Conservation (phyloP, 495 filamentous ascomycete genomes). For the Tuber magnatum region DNA sequence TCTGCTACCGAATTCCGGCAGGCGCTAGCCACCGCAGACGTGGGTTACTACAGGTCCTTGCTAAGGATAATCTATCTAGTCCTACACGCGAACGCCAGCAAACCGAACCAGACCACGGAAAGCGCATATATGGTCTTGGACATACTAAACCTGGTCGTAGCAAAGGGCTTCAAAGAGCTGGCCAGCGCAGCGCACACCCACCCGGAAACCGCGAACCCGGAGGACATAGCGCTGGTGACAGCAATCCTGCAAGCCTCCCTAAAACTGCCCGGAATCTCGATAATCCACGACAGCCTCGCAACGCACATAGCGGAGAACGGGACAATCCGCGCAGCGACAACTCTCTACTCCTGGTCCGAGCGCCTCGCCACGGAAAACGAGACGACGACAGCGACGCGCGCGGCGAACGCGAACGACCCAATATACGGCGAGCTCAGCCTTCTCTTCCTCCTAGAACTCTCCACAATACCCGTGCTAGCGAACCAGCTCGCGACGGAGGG, state of each 20-base stretch:
- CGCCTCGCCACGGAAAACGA: slow-evolving; percentile 48
- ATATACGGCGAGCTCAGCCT: slow-evolving; percentile 86
- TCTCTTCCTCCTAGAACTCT: slow-evolving; percentile 80
- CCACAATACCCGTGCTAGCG: slow-evolving; percentile 69
- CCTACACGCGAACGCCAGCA: slow-evolving; percentile 43
- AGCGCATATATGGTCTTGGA: slow-evolving; percentile 46
- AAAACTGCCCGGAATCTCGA: slow-evolving; percentile 59
- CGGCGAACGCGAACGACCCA: slow-evolving; percentile 58
- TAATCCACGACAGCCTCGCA: slow-evolving; percentile 55
- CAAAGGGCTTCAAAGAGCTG: slow-evolving; percentile 69
- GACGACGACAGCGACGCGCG: background rate
- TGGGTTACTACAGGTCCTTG: slow-evolving; percentile 70
- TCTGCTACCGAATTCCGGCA: slow-evolving; percentile 28
- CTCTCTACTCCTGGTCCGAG: slow-evolving; percentile 92
- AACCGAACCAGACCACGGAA: slow-evolving; percentile 26
- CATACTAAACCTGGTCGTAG: slow-evolving; percentile 64
- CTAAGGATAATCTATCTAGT: slow-evolving; percentile 78
- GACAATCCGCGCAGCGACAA: slow-evolving; percentile 70
- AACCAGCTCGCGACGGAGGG: slow-evolving; percentile 83
- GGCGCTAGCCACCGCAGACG: slow-evolving; percentile 49
- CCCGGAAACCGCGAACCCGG: slow-evolving; percentile 45
- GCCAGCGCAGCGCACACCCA: slow-evolving; percentile 47
- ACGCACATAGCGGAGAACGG: slow-evolving; percentile 56
- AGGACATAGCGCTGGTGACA: slow-evolving; percentile 82
- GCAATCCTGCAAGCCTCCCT: slow-evolving; percentile 77